Conservation (phyloP, 1,139 yeast genomes). For the Yamadazyma membranifaciens region DNA sequence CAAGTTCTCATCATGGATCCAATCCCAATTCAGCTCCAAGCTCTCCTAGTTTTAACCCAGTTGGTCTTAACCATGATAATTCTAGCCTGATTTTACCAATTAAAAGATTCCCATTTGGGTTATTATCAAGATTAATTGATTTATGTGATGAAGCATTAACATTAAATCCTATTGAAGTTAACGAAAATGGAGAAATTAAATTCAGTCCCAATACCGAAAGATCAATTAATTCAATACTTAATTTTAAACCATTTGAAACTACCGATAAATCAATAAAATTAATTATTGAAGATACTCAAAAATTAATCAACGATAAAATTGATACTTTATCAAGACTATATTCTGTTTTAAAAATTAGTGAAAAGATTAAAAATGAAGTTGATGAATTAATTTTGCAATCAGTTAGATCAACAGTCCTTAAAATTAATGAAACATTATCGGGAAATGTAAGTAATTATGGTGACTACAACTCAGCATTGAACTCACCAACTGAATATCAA, state of each 20-base stretch:
- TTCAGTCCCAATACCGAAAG: constrained; percentile 74
- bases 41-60: constrained; percentile 8
- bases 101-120: constrained; percentile 62
- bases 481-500: constrained; percentile 10
- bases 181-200: constrained; percentile 25
- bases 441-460: constrained; percentile 1
- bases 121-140: constrained; percentile 61
- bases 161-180: constrained; percentile 55
- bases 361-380: constrained; percentile 77
- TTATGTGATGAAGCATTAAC: constrained; percentile 75
- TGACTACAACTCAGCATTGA: constrained; percentile 3
- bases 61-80: background rate
- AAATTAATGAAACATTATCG: constrained; percentile 43
- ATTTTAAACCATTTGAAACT: constrained; percentile 55
- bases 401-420: constrained; percentile 62
- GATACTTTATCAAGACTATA: constrained; percentile 75
- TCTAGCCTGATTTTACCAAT: constrained; percentile 27
- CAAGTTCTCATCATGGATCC: constrained; percentile 13
- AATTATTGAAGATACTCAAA: constrained; percentile 68
- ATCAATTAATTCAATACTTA: constrained; percentile 56
- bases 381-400: constrained; percentile 67
- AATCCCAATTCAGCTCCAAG: constrained; percentile 4
- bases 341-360: constrained; percentile 75
- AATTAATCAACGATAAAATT: constrained; percentile 61
- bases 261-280: constrained; percentile 64